Evolutionary conservation across 2,329 filamentous ascomycete genomes (phyloP).

Genomic region (Davidsoniella eucalypti): DNA sequence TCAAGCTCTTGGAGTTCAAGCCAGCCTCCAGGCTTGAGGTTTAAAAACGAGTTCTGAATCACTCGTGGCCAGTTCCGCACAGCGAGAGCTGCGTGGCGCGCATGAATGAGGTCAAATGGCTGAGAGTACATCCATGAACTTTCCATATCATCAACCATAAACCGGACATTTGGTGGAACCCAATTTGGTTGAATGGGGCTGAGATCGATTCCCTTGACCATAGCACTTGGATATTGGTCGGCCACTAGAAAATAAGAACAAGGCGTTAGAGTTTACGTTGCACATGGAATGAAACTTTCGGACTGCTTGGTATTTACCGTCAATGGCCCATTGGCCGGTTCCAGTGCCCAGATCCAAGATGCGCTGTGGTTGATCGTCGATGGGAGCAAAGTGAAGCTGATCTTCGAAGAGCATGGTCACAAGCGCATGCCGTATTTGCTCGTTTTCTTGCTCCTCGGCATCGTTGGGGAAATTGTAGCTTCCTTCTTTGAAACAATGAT

Average conservation of each 20-base stretch:
- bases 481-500: constrained; percentile 27
- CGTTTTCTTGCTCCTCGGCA: constrained; percentile 40
- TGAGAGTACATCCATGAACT: constrained; percentile 36
- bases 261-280: constrained; percentile 17
- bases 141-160: constrained; percentile 42
- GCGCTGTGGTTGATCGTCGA: constrained; percentile 29
- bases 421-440: constrained; percentile 40
- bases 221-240: constrained; percentile 27
- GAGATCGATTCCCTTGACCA: constrained; percentile 37
- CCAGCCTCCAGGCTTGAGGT: constrained; percentile 38
- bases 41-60: constrained; percentile 28
- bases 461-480: constrained; percentile 44
- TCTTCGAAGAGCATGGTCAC: constrained; percentile 31
- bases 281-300: background rate
- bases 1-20: constrained; percentile 39
- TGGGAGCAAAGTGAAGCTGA: constrained; percentile 35
- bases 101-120: constrained; percentile 44
- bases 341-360: constrained; percentile 43
- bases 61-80: constrained; percentile 38
- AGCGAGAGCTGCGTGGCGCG: constrained; percentile 38
- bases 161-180: constrained; percentile 38
- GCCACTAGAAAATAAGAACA: constrained; percentile 15
- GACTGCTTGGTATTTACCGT: constrained; percentile 22
- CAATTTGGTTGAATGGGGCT: constrained; percentile 40
- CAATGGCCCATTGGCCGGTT: constrained; percentile 43